Conservation (phyloP, 495 filamentous ascomycete species). For the Neurospora sp. region DNA sequence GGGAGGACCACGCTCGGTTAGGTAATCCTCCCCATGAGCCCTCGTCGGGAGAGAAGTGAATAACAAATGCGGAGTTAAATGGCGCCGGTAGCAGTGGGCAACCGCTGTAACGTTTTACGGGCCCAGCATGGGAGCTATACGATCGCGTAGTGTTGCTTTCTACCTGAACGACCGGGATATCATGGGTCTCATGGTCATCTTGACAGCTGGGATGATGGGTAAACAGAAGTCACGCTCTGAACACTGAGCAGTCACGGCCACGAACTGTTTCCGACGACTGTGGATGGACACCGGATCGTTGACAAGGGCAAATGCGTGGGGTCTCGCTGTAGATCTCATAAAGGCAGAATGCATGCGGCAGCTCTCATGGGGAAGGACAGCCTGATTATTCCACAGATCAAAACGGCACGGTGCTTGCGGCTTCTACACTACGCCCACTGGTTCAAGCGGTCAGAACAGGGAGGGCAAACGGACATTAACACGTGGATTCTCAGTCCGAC, state of each 20-base stretch:
- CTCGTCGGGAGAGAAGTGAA: not conserved
- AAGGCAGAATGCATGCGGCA: not conserved
- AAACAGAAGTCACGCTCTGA: not conserved
- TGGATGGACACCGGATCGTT: not conserved
- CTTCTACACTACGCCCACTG: not conserved
- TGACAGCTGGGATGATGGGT: not conserved
- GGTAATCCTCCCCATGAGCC: not conserved
- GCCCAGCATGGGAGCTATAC: not conserved
- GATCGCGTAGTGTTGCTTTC: not conserved
- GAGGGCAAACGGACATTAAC: not conserved
- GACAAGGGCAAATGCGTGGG: not conserved
- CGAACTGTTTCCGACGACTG: not conserved
- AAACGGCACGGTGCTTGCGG: not conserved
- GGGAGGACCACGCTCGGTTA: not conserved
- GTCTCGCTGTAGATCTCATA: not conserved
- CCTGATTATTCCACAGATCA: not conserved
- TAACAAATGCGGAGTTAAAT: not conserved
- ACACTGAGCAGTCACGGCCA: not conserved
- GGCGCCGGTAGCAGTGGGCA: not conserved
- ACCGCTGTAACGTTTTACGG: constrained; percentile 4
- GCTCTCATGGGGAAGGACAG: not conserved
- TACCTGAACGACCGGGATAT: not conserved
- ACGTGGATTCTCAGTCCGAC: not conserved
- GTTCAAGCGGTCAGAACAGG: not conserved
- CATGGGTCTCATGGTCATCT: not conserved